phyloP scores from a whole-genome alignment of 1,139 yeast species.

The Diutina rugosa region DNA sequence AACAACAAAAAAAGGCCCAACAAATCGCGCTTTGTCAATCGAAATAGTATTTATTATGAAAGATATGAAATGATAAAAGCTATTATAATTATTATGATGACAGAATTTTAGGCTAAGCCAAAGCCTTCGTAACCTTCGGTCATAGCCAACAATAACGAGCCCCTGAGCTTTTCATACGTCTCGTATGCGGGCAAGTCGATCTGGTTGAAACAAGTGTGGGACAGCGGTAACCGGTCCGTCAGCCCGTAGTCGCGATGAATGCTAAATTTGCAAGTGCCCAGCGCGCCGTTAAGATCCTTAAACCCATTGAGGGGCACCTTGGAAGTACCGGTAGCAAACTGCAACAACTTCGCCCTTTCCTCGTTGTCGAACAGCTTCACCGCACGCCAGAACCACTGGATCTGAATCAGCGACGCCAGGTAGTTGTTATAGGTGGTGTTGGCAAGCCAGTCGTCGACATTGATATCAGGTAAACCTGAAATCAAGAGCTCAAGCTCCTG shows the following conservation, averaged over 20 bases:
- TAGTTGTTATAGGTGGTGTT: slow-evolving; percentile 78
- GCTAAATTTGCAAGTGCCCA: slow-evolving; percentile 77
- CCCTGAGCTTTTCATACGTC: slow-evolving; percentile 73
- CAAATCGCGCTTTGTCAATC: no score
- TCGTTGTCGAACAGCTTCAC: slow-evolving; percentile 90
- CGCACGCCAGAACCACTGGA: slow-evolving; percentile 98
- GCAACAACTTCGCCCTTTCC: slow-evolving; percentile 86
- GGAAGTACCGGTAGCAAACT: slow-evolving; percentile 95
- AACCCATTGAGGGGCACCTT: slow-evolving; percentile 95
- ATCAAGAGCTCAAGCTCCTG: slow-evolving; percentile 88
- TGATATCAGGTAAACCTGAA: slow-evolving; percentile 93
- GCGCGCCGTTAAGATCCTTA: slow-evolving; percentile 78
- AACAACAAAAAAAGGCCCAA: background rate
- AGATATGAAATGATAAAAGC: no score
- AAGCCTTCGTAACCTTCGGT: slow-evolving; percentile 97
- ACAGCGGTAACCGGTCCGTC: slow-evolving; percentile 79
- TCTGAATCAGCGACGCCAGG: slow-evolving; percentile 72
- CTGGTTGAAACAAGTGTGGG: slow-evolving; percentile 95
- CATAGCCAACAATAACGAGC: slow-evolving; percentile 70
- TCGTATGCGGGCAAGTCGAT: slow-evolving; percentile 90
- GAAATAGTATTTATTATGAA: background rate
- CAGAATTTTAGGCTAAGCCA: slow-evolving; percentile 49
- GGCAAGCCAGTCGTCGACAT: slow-evolving; percentile 89
- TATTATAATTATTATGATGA: no score
- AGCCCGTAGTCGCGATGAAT: slow-evolving; percentile 86